Evolutionary conservation across 371 early-diverging fungal genomes (phyloP).

Genomic region (Vavraia culicis): DNA sequence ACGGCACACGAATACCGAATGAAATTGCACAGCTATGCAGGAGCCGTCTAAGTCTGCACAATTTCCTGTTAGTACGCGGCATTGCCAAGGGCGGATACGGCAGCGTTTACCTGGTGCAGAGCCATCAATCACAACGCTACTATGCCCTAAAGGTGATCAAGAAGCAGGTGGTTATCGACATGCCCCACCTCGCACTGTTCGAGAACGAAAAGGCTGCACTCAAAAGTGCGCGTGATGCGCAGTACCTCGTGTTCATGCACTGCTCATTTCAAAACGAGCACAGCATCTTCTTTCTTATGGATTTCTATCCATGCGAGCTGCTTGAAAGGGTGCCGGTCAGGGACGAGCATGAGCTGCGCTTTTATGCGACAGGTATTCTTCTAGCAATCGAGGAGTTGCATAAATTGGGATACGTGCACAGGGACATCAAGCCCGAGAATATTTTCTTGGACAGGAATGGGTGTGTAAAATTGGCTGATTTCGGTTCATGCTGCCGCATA

Average conservation of each 20-base stretch:
- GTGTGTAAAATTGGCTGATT: slow-evolving; percentile 63
- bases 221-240: slow-evolving; percentile 16
- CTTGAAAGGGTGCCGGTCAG: slow-evolving; percentile 48
- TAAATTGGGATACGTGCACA: slow-evolving; percentile 40
- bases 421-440: slow-evolving; percentile 70
- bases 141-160: slow-evolving; percentile 82
- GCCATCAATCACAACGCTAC: slow-evolving; percentile 51
- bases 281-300: slow-evolving; percentile 52
- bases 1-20: too few species aligned
- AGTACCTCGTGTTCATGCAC: slow-evolving; percentile 45
- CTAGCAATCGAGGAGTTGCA: slow-evolving; percentile 39
- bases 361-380: slow-evolving; percentile 44
- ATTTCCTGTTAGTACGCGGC: slow-evolving; percentile 61
- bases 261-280: slow-evolving; percentile 51
- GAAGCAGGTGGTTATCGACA: slow-evolving; percentile 57
- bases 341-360: slow-evolving; percentile 42
- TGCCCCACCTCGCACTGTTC: slow-evolving; percentile 41
- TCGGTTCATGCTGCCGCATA: slow-evolving; percentile 51
- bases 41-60: slow-evolving; percentile 26
- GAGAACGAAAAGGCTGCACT: slow-evolving; percentile 45
- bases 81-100: slow-evolving; percentile 73
- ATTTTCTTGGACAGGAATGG: slow-evolving; percentile 52
- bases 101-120: slow-evolving; percentile 48
- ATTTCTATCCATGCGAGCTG: slow-evolving; percentile 69
- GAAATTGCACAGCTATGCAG: too few species aligned